Base-by-base conservation (phyloP, 306 rosid species). In the Lablab purpureus region DNA sequence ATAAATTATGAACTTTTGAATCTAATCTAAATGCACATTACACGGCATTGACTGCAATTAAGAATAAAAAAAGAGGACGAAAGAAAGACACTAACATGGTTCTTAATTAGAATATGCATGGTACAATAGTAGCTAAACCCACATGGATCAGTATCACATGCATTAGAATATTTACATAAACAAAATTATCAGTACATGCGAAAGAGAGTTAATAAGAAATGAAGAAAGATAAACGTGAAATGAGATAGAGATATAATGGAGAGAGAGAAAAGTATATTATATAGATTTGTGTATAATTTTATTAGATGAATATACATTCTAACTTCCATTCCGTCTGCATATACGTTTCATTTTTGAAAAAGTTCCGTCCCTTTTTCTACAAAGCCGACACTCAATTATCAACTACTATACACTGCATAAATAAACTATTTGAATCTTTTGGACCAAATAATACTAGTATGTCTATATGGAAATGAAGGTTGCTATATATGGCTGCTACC, bases 31-130 rank as follows among this genome's bases (percentile, higher is more conserved):
- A n/a, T n/a, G n/a, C n/a, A n/a, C n/a, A 32, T 30, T 30, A 36
- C 77, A 54, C 77, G 77, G 40, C 67, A 73, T 73, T 73, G 67
- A 73, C 77, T 23, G 13, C 9, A 5, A 62, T 25, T 52, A 54
- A 54, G 14, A 73, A 19, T 36, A 21, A 36, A n/a, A 71, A n/a
- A 67, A 50, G 58, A 27, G 75, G 59, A 49, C n/a, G 25, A 32
- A 34, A 28, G 12, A 21, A 52, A 73, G 21, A 18, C 7, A 54
- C 67, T 45, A 14, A 52, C 34, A 45, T 23, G 65, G 36, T 32
- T 36, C 66, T 22, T 73, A 21, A 34, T 72, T 72, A 19, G 65
- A 34, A 72, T 15, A 51, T 52, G 65, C 17, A 22, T 55, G 32
- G 32, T n/a, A 72, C 4, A 2, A 18, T 67, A 67, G 32, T 67